Base-by-base conservation (phyloP, 1,284 basidiomycete genomes). In the Trametes hirsuta region DNA sequence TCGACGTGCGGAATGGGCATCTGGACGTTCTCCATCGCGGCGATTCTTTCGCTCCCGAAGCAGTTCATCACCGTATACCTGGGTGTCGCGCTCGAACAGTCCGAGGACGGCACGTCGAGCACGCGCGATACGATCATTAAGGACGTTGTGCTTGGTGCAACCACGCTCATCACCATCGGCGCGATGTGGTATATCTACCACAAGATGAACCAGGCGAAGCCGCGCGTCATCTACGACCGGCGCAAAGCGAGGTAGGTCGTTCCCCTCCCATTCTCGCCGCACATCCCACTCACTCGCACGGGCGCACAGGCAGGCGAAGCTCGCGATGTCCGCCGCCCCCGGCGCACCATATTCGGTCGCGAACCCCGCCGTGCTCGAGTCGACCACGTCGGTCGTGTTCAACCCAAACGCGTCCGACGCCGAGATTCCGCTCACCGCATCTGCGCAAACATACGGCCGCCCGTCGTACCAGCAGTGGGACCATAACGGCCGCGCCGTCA, bases 121-220 rank as follows among this genome's bases (percentile, higher is more conserved):
- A 77, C 66, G 4, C 78, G 79, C 59, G 83, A 83, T 66, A 84
- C 76, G 60, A 82, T 88, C 61, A 84, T 91, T 65, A 87, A 85
- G 59, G 82, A 87, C 60, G 71, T 78, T 18, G 88, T 93, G 2
- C 75, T 92, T 35, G 84, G 69, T 3, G 55, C 88, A 37, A 91
- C 90, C 0, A 72, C 85, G 50, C 42, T 93, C 24, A 83, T 97
- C 63, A 97, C 95, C 0, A 65, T 93, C 47, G 73, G 78, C 41
- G 91, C 94, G 0, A 89, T 92, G 75, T 95, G 91, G 87, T 97
- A 91, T 72, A 91, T 97, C 68, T 86, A 85, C 68, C 77, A 74
- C 53, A 74, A 87, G 74, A 94, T 97, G 86, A 85, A 88, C 69
- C 79, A 84, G 66, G 88, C 85, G 25, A 90, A 94, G 66, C 84